Evolutionary conservation across 2,329 filamentous ascomycete genomes (phyloP).

Genomic region (Purpureocillium takamizusanense): DNA sequence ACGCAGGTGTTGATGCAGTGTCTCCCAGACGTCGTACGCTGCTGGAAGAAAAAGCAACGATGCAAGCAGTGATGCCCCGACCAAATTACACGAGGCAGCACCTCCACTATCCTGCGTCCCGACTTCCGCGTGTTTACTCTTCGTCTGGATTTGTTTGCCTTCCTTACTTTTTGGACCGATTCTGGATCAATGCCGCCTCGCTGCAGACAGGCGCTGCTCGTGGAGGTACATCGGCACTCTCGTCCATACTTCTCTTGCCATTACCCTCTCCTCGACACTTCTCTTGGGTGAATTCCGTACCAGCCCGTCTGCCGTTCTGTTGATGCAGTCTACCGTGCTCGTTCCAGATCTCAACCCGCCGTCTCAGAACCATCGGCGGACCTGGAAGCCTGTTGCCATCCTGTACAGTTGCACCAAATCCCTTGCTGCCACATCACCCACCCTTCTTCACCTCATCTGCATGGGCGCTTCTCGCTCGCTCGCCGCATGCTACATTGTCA

Average conservation of each 20-base stretch:
- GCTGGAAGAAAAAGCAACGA: constrained; percentile 4
- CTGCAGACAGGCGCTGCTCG: too few relatives aligned
- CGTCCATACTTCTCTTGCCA: neutral
- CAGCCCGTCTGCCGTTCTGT: neutral
- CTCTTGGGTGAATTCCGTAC: neutral
- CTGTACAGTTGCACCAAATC: constrained; percentile 6
- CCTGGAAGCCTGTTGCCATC: constrained; percentile 4
- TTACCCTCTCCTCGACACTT: neutral
- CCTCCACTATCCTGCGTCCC: too few relatives aligned
- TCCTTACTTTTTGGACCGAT: neutral
- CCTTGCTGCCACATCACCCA: constrained; percentile 7
- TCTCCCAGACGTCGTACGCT: too few relatives aligned
- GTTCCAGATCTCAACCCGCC: neutral
- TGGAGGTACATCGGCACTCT: neutral
- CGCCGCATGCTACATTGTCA: neutral
- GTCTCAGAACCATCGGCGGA: neutral
- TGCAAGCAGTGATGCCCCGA: neutral
- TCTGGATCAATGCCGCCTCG: too few relatives aligned
- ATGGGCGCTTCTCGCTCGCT: constrained; percentile 6
- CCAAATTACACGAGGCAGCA: neutral
- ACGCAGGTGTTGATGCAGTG: too few relatives aligned
- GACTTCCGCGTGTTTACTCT: neutral
- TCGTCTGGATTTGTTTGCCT: neutral
- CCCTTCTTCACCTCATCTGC: neutral
- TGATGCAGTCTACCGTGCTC: constrained; percentile 5